Evolutionary conservation across 129 eudicot species (phyloP), one percentile per base, ranked within the genome.

Genomic region (Sambucus nigra): DNA sequence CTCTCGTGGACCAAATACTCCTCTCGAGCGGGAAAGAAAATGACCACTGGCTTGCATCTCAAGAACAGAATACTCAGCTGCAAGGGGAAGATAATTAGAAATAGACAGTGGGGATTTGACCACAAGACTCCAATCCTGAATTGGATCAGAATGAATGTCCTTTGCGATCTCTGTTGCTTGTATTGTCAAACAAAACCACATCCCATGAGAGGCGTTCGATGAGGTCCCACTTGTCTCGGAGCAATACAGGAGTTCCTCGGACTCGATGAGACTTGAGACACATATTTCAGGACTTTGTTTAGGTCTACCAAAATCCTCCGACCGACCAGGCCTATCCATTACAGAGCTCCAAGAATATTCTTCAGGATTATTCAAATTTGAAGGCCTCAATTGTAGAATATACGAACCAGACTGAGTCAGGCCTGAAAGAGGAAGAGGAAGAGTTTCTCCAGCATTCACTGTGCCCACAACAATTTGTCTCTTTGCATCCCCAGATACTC

Each of bases 21-120:
- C 98, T 76, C 93, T 79, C 41, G 82, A 73, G 69, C 94, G 69
- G 47, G 73, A 75, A 65, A 60, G 26, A 72, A 81, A 89, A 73
- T 85, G 88, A 53, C 98, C 94, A 69, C 57, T 69, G 44, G 79
- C 33, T 72, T 85, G 98, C 95, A 81, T 84, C 73, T 89, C 94
- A 51, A 89, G 83, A 67, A 89, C 88, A 33, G 98, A 79, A 71
- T 35, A 84, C 65, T 89, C 98, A 46, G 95, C 80, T 9, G 57
- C 32, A 41, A 89, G 66, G 26, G 98, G 98, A 69, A 89, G 95
- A 53, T 76, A 79, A 63, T 89, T 84, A 65, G 88, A 63, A 64
- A 89, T 67, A 25, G 88, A 73, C 16, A 89, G 46, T 9, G 95
- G 98, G 33, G 89, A 62, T 45, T 72, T 89, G 21, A 89, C 82